Percentiles rank a stretch among this genome's conserved stretches.
phyloP scores from a whole-genome alignment of 257 asterid species.

The Solanum pimpinellifolium region DNA sequence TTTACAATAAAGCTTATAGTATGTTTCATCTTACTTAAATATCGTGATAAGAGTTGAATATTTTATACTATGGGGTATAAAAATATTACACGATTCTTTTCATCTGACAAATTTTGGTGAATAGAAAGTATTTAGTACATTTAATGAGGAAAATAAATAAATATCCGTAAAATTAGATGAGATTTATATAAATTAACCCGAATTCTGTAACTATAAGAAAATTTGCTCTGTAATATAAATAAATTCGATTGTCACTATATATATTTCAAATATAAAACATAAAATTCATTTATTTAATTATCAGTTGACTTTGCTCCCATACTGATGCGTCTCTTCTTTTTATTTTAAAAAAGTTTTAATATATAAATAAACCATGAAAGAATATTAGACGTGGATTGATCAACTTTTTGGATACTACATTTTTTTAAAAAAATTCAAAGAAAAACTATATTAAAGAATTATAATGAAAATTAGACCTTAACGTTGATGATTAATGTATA shows the following conservation, averaged over 20 bases:
- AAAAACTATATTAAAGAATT: not conserved
- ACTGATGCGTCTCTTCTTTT: not conserved
- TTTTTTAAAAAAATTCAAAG: not conserved
- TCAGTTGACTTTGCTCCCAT: not conserved
- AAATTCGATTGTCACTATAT: not conserved
- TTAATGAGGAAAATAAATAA: not conserved
- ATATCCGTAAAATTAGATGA: not conserved
- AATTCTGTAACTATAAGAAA: not conserved
- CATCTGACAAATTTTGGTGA: not conserved
- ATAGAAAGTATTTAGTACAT: not conserved
- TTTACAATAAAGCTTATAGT: not conserved
- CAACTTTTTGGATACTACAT: not conserved
- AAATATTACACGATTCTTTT: not conserved
- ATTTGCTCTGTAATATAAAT: not conserved
- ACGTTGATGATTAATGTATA: not conserved
- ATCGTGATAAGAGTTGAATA: not conserved
- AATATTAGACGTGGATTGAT: not conserved
- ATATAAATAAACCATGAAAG: not conserved
- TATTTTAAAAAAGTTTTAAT: not conserved
- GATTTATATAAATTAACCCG: rapidly evolving
- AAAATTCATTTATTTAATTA: not conserved
- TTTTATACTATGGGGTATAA: rapidly evolving
- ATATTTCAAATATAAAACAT: not conserved
- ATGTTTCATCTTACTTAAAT: not conserved
- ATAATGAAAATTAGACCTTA: not conserved